A percentile compares a stretch with the other conserved stretches of the same genome.
Conservation (phyloP, 495 filamentous ascomycete genomes). For the Lasiosphaeriaceae sp. region DNA sequence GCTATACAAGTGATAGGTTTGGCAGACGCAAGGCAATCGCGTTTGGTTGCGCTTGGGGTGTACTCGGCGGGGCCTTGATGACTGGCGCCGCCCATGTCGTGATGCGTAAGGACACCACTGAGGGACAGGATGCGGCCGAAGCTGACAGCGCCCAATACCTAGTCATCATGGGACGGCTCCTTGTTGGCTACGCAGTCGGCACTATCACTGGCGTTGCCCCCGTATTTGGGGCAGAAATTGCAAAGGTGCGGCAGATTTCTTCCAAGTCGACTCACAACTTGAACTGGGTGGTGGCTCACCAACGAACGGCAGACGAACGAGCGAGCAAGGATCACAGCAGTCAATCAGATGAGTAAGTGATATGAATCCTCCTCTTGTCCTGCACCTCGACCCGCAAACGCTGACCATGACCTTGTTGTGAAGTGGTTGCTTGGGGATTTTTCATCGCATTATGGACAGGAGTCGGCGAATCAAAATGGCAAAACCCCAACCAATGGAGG, state of each 20-base stretch:
- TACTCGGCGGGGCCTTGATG: constrained; percentile 47
- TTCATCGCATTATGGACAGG: constrained; percentile 41
- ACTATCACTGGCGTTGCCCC: constrained; percentile 50
- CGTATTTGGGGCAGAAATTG: neutral
- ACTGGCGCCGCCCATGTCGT: constrained; percentile 45
- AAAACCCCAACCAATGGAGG: constrained; percentile 45
- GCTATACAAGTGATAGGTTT: constrained; percentile 41
- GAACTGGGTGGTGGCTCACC: constrained; percentile 24
- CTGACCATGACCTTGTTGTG: neutral
- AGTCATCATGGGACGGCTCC: constrained; percentile 50
- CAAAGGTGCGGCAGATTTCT: neutral
- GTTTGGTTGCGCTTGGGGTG: constrained; percentile 44
- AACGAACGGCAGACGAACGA: constrained; percentile 37
- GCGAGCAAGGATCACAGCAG: constrained; percentile 45
- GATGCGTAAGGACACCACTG: constrained; percentile 36
- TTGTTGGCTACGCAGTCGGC: constrained; percentile 49
- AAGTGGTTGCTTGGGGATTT: constrained; percentile 53
- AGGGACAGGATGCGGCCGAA: neutral
- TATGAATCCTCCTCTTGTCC: neutral
- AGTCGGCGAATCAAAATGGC: constrained; percentile 36
- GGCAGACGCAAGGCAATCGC: constrained; percentile 47
- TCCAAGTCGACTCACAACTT: constrained; percentile 32
- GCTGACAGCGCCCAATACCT: neutral
- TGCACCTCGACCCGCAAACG: neutral
- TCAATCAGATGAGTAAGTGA: constrained; percentile 30